A percentile compares a stretch with the other conserved stretches of the same genome.
These are phyloP conservation scores for Metschnikowia aberdeeniae DNA, from an alignment of 805 yeast genomes.

Conservation along the genomic window DNA sequence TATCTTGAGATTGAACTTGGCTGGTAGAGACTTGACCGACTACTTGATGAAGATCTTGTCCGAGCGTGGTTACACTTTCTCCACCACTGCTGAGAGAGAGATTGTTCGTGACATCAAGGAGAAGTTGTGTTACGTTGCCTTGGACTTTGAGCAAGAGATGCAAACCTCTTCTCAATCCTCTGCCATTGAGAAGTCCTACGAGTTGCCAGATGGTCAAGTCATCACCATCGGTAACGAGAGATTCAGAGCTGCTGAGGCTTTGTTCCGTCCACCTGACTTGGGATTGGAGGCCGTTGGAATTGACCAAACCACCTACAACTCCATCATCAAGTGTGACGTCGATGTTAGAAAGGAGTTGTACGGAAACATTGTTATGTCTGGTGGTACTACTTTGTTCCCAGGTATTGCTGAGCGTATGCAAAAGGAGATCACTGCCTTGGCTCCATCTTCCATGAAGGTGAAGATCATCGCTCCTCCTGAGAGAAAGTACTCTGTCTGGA, in stretches of 20 bases:
- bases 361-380: slow-evolving; percentile 99
- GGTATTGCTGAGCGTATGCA: slow-evolving; percentile 99
- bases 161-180: slow-evolving; percentile 99
- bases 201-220: slow-evolving; percentile 99
- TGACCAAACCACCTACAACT: slow-evolving; percentile 94
- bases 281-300: slow-evolving; percentile 96
- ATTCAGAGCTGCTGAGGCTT: slow-evolving; percentile 99
- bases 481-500: slow-evolving; percentile 99
- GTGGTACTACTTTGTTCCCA: slow-evolving; percentile 99
- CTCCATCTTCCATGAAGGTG: slow-evolving; percentile 99
- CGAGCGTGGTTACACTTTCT: slow-evolving; percentile 98
- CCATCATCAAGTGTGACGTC: slow-evolving; percentile 97
- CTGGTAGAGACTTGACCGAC: slow-evolving; percentile 99
- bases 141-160: slow-evolving; percentile 98
- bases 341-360: slow-evolving; percentile 98
- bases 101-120: slow-evolving; percentile 93
- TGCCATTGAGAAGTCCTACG: slow-evolving; percentile 97
- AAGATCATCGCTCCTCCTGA: slow-evolving; percentile 99
- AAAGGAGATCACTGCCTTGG: slow-evolving; percentile 98
- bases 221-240: slow-evolving; percentile 99
- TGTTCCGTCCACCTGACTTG: slow-evolving; percentile 95
- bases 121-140: slow-evolving; percentile 97
- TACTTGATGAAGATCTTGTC: slow-evolving; percentile 97
- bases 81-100: slow-evolving; percentile 99
- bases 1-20: slow-evolving; percentile 96